Percentiles rank a stretch among this genome's conserved stretches.
These are phyloP conservation scores for Mortierella sp. DNA, from an alignment of 371 early-diverging fungal species.

Conservation along the genomic window DNA sequence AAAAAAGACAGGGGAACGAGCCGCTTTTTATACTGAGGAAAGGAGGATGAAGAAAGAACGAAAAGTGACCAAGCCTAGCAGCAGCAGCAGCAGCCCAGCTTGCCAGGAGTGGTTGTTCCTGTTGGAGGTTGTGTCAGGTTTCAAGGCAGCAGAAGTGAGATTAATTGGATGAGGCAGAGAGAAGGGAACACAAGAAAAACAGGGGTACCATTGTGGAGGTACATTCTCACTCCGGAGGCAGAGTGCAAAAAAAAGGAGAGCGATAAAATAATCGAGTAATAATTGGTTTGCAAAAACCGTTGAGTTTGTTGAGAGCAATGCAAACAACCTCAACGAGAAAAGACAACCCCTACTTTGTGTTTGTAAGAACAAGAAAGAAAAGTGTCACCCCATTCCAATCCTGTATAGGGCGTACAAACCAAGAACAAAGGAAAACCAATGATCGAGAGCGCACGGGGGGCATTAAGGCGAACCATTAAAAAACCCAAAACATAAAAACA, in stretches of 20 bases:
- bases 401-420: background rate
- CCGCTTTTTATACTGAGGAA: background rate
- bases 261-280: conserved; percentile 8
- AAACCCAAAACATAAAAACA: background rate
- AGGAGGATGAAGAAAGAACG: background rate
- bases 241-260: background rate
- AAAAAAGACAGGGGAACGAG: conserved; percentile 1
- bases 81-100: too few species aligned
- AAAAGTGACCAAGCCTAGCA: background rate
- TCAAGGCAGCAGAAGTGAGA: background rate
- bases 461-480: background rate
- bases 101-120: background rate
- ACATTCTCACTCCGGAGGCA: conserved; percentile 1
- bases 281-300: background rate
- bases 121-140: background rate
- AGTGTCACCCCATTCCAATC: background rate
- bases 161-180: background rate
- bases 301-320: background rate
- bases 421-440: background rate
- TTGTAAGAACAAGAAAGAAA: background rate
- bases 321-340: background rate
- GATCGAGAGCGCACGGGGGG: background rate
- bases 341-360: background rate
- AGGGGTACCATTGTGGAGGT: background rate
- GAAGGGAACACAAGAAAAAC: background rate